Conservation (phyloP, 805 yeast species). For the Millerago galiae region DNA sequence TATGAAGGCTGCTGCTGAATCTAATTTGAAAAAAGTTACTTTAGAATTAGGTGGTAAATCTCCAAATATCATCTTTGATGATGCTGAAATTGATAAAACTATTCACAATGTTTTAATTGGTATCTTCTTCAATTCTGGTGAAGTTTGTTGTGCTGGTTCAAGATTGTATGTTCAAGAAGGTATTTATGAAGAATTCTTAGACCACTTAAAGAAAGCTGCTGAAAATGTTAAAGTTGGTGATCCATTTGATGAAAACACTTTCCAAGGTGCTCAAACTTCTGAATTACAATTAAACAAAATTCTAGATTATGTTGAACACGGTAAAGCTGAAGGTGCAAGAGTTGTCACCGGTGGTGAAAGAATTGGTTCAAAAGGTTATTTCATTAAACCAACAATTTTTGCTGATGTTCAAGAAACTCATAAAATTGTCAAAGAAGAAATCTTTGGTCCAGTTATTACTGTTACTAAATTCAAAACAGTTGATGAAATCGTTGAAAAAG, state of each 20-base stretch:
- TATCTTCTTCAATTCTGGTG: slow-evolving; percentile 13
- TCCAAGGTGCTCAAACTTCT: slow-evolving; percentile 13
- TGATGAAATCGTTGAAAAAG: slow-evolving; percentile 9
- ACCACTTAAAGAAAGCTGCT: slow-evolving; percentile 9
- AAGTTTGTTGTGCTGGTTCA: slow-evolving; percentile 12
- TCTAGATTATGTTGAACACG: slow-evolving; percentile 8
- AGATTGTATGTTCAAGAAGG: slow-evolving; percentile 12
- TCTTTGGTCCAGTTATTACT: slow-evolving; percentile 11
- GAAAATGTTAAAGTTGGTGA: slow-evolving; percentile 11
- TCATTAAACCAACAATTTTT: slow-evolving; percentile 10
- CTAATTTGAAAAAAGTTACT: slow-evolving; percentile 11
- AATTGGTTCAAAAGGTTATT: slow-evolving; percentile 10
- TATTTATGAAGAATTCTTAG: slow-evolving; percentile 6
- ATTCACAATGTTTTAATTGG: slow-evolving; percentile 10
- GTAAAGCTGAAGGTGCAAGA: slow-evolving; percentile 11
- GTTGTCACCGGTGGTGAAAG: slow-evolving; percentile 12
- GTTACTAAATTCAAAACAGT: slow-evolving; percentile 7
- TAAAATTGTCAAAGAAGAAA: slow-evolving; percentile 12
- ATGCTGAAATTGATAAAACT: slow-evolving; percentile 11
- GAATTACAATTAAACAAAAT: slow-evolving; percentile 10
- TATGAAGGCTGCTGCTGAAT: slow-evolving; percentile 13
- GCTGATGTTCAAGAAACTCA: slow-evolving; percentile 11
- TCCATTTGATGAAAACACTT: slow-evolving; percentile 11
- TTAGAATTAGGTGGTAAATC: slow-evolving; percentile 13
- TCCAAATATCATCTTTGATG: slow-evolving; percentile 11